These are phyloP conservation scores for Nicotiana otophora DNA, from an alignment of 257 asterid species.

Conservation along the genomic window DNA sequence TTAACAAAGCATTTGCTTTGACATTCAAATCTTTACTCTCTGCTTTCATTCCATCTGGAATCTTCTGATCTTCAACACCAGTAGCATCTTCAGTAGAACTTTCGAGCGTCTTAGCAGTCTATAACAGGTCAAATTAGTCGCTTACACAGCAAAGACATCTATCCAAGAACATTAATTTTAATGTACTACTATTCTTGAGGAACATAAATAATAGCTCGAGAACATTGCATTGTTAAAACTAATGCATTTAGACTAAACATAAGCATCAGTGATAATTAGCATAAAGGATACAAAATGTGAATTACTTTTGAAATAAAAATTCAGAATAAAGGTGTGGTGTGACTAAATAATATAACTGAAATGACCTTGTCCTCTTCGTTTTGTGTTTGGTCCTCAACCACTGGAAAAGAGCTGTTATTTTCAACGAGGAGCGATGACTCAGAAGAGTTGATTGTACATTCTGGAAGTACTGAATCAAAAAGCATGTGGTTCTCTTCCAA, in stretches of 20 bases:
- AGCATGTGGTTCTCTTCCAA: conserved; percentile 17
- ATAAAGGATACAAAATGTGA: neutral
- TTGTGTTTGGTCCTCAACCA: conserved; percentile 24
- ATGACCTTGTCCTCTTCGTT: conserved; percentile 38
- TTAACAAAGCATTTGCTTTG: conserved; percentile 24
- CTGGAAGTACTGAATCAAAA: conserved; percentile 19
- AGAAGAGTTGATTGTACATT: conserved; percentile 23
- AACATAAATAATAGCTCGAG: neutral
- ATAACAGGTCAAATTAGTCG: conserved; percentile 7
- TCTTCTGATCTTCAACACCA: conserved; percentile 15
- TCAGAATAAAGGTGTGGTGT: neutral
- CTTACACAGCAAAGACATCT: no score
- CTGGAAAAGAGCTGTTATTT: conserved; percentile 16
- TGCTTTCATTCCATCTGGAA: conserved; percentile 13
- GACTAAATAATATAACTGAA: neutral
- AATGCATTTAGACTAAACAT: neutral
- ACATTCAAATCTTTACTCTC: conserved; percentile 15
- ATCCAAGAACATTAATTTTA: conserved; percentile 21
- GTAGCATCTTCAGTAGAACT: conserved; percentile 1
- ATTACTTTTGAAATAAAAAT: neutral
- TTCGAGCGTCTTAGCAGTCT: conserved; percentile 26
- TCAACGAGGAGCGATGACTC: conserved; percentile 12
- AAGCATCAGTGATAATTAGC: neutral
- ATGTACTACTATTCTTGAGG: neutral
- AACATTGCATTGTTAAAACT: neutral